Evolutionary conservation across 2,329 filamentous ascomycete species (phyloP).

Genomic region (Bipolaris oryzae): DNA sequence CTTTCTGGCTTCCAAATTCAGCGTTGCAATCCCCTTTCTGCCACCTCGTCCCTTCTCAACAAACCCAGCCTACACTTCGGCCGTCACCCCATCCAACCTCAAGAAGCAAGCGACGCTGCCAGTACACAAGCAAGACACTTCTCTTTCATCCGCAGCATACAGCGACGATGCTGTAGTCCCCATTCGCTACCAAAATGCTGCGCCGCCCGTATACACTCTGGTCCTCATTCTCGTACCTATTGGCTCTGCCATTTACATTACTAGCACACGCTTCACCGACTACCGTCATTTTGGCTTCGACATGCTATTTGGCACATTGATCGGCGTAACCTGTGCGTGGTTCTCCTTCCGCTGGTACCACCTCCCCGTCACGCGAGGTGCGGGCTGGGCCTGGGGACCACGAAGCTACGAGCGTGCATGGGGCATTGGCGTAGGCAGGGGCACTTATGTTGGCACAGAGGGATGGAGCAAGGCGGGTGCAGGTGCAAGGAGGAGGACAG

Average conservation of each 20-base stretch:
- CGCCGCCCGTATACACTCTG: slow-evolving; percentile 81
- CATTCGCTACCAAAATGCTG: slow-evolving; percentile 74
- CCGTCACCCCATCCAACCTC: slow-evolving; percentile 48
- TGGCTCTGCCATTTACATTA: slow-evolving; percentile 77
- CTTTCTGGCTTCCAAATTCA: slow-evolving; percentile 84
- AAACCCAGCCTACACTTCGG: slow-evolving; percentile 58
- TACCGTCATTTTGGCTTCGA: slow-evolving; percentile 94
- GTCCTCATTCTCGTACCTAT: slow-evolving; percentile 73
- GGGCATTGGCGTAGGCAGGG: slow-evolving; percentile 70
- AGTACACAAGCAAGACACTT: slow-evolving; percentile 33
- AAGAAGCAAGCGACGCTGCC: slow-evolving; percentile 30
- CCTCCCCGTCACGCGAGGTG: slow-evolving; percentile 75
- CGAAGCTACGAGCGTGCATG: slow-evolving; percentile 75
- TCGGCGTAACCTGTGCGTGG: slow-evolving; percentile 73
- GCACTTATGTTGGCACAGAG: slow-evolving; percentile 55
- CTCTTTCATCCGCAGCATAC: slow-evolving; percentile 26
- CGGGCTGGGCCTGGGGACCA: slow-evolving; percentile 89
- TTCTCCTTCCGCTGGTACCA: slow-evolving; percentile 87
- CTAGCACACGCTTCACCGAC: slow-evolving; percentile 85
- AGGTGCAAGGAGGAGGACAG: slow-evolving; percentile 9
- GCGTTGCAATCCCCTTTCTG: slow-evolving; percentile 74
- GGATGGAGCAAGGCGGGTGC: slow-evolving; percentile 47
- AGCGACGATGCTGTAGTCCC: slow-evolving; percentile 53
- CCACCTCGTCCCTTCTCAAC: slow-evolving; percentile 55
- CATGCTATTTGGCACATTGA: slow-evolving; percentile 80